Percentiles rank a stretch among this genome's conserved stretches.
phyloP scores from a whole-genome alignment of 2,329 filamentous ascomycete genomes.

The Aureobasidium vineae region DNA sequence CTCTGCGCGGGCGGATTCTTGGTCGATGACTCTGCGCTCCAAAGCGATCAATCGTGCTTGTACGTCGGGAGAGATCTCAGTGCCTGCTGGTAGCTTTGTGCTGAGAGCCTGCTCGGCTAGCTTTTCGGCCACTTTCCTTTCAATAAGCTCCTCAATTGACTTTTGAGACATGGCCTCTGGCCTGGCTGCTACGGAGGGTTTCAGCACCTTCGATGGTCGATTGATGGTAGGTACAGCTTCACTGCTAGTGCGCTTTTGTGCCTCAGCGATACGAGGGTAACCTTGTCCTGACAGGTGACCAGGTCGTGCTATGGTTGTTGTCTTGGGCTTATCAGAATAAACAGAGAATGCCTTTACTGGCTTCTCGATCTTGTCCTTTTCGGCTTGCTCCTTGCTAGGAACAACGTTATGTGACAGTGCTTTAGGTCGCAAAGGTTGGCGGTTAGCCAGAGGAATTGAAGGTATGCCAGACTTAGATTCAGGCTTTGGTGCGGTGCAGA shows the following conservation, averaged over 20 bases:
- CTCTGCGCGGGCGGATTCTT: slow-evolving; percentile 72
- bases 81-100: slow-evolving; percentile 50
- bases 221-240: slow-evolving; percentile 39
- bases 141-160: slow-evolving; percentile 86
- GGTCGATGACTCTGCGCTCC: slow-evolving; percentile 75
- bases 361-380: slow-evolving; percentile 57
- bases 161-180: slow-evolving; percentile 50
- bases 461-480: slow-evolving; percentile 39
- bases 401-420: slow-evolving; percentile 71
- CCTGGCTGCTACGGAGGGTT: slow-evolving; percentile 39
- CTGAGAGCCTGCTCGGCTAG: slow-evolving; percentile 69
- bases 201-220: slow-evolving; percentile 44
- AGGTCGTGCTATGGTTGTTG: slow-evolving; percentile 33
- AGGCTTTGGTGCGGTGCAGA: slow-evolving; percentile 44
- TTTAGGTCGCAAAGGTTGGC: slow-evolving; percentile 78
- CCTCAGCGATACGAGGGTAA: slow-evolving; percentile 34
- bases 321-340: slow-evolving; percentile 70
- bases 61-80: slow-evolving; percentile 68
- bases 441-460: slow-evolving; percentile 44
- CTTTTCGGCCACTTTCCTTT: slow-evolving; percentile 87
- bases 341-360: slow-evolving; percentile 83
- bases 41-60: slow-evolving; percentile 78
- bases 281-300: slow-evolving; percentile 25
- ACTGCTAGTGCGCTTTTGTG: slow-evolving; percentile 47
- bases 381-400: slow-evolving; percentile 52